A percentile compares a stretch with the other conserved stretches of the same genome.
These are phyloP conservation scores for Syncephalastrum contaminatum DNA, from an alignment of 371 early-diverging fungal genomes.

Conservation along the genomic window DNA sequence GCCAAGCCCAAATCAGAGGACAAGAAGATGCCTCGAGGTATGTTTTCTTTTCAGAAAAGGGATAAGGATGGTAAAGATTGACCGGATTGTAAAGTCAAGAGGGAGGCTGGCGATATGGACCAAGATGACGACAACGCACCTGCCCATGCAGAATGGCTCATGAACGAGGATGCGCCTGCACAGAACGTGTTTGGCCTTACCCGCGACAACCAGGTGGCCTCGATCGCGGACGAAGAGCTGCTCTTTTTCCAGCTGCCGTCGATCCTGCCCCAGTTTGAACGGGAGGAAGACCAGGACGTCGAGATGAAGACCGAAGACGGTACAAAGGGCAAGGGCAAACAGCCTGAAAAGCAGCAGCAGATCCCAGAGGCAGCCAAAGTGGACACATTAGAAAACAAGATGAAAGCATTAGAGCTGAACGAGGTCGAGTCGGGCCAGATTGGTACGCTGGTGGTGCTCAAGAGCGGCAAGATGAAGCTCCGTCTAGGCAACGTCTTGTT, in stretches of 20 bases:
- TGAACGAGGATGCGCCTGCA: conserved; percentile 49
- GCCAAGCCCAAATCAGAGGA: conserved; percentile 14
- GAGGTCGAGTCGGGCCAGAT: conserved; percentile 61
- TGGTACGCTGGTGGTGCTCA: conserved; percentile 67
- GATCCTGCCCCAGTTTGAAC: conserved; percentile 45
- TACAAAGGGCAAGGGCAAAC: conserved; percentile 8
- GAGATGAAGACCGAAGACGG: conserved; percentile 30
- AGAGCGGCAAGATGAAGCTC: conserved; percentile 74
- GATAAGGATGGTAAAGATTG: conserved; percentile 4
- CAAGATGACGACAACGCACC: conserved; percentile 4
- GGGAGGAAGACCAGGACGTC: conserved; percentile 8
- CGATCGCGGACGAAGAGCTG: conserved; percentile 44
- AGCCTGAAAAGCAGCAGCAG: conserved; percentile 3
- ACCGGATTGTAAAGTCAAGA: neutral
- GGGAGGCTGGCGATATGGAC: conserved; percentile 5
- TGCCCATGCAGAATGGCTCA: conserved; percentile 11
- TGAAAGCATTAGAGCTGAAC: conserved; percentile 29
- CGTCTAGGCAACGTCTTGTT: conserved; percentile 63
- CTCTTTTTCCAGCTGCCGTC: conserved; percentile 47
- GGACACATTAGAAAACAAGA: conserved; percentile 28
- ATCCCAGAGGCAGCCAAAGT: conserved; percentile 51
- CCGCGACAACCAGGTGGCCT: conserved; percentile 22
- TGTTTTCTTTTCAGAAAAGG: neutral
- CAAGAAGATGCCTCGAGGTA: conserved; percentile 8
- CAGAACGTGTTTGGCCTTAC: conserved; percentile 38